These are phyloP conservation scores for Bryoglossum gracile DNA, from an alignment of 495 filamentous ascomycete species.

Conservation along the genomic window DNA sequence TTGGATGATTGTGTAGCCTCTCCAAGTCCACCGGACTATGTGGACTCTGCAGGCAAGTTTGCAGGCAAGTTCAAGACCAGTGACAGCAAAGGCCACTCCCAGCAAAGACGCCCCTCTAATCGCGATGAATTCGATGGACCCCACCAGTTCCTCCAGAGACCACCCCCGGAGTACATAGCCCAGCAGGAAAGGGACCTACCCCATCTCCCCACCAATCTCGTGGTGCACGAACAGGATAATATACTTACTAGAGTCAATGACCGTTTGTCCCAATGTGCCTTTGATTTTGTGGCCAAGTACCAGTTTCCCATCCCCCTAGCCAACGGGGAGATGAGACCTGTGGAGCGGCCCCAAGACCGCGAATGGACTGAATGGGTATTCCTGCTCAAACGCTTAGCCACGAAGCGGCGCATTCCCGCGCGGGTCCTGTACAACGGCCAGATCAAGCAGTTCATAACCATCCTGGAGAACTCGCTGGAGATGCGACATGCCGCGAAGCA, in stretches of 20 bases:
- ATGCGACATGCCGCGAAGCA: conserved; percentile 81
- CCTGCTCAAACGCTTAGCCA: conserved; percentile 76
- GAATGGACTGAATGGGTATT: conserved; percentile 94
- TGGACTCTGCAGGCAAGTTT: conserved; percentile 16
- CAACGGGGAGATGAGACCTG: conserved; percentile 69
- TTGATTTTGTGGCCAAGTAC: conserved; percentile 83
- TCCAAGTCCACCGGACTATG: conserved; percentile 23
- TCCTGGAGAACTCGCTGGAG: conserved; percentile 76
- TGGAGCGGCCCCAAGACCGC: conserved; percentile 69
- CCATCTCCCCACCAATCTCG: conserved; percentile 72
- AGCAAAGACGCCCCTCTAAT: conserved; percentile 63
- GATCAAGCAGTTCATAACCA: conserved; percentile 80
- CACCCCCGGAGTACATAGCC: conserved; percentile 55
- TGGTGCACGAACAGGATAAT: conserved; percentile 76
- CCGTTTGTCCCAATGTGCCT: conserved; percentile 74
- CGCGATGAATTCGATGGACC: conserved; percentile 86
- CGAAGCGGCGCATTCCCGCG: conserved; percentile 76
- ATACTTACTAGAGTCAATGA: conserved; percentile 76
- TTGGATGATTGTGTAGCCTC: conserved; percentile 25
- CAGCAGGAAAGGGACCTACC: conserved; percentile 73
- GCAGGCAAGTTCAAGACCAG: conserved; percentile 33
- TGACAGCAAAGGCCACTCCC: conserved; percentile 48
- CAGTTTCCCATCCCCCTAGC: conserved; percentile 77
- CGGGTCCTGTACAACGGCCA: conserved; percentile 79
- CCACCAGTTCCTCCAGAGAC: conserved; percentile 67